Evolutionary conservation across 2,329 filamentous ascomycete genomes (phyloP).

Genomic region (Xylogone sp.): DNA sequence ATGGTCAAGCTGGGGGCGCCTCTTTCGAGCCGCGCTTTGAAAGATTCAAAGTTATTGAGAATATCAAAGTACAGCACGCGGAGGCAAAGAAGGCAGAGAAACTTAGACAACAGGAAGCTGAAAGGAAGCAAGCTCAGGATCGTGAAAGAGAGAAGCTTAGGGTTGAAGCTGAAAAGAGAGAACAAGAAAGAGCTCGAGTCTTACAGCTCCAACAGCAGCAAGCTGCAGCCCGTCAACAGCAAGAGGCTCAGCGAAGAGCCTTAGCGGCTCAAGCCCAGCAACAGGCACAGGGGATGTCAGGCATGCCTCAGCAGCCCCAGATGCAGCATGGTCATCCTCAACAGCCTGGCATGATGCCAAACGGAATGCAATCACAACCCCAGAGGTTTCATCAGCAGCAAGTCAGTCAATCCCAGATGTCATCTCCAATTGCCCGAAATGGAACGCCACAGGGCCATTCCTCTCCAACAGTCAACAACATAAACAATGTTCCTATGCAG

Average conservation of each 20-base stretch:
- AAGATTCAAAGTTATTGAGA: slow-evolving; percentile 85
- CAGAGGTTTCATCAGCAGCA: slow-evolving; percentile 37
- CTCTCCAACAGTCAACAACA: slow-evolving; percentile 56
- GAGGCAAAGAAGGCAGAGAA: slow-evolving; percentile 77
- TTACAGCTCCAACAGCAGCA: slow-evolving; percentile 23
- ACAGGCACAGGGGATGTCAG: slow-evolving; percentile 28
- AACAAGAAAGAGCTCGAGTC: slow-evolving; percentile 27
- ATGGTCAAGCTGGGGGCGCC: slow-evolving; percentile 67
- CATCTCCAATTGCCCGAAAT: slow-evolving; percentile 64
- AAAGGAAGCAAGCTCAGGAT: slow-evolving; percentile 44
- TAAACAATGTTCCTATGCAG: slow-evolving; percentile 53
- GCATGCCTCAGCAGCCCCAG: slow-evolving; percentile 19
- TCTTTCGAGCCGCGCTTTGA: slow-evolving; percentile 85
- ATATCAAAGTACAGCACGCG: slow-evolving; percentile 73
- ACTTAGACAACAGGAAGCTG: slow-evolving; percentile 50
- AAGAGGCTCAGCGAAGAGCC: slow-evolving; percentile 29
- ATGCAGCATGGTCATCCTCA: slow-evolving; percentile 39
- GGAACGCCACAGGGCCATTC: slow-evolving; percentile 64
- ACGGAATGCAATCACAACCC: slow-evolving; percentile 31
- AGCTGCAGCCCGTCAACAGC: slow-evolving; percentile 10
- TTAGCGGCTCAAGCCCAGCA: slow-evolving; percentile 24
- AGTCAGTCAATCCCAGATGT: slow-evolving; percentile 59
- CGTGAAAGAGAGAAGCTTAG: slow-evolving; percentile 41
- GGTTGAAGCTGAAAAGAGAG: slow-evolving; percentile 25
- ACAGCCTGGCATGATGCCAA: slow-evolving; percentile 37